phyloP scores from a whole-genome alignment of 2,329 filamentous ascomycete species.

The Akanthomyces muscarius region DNA sequence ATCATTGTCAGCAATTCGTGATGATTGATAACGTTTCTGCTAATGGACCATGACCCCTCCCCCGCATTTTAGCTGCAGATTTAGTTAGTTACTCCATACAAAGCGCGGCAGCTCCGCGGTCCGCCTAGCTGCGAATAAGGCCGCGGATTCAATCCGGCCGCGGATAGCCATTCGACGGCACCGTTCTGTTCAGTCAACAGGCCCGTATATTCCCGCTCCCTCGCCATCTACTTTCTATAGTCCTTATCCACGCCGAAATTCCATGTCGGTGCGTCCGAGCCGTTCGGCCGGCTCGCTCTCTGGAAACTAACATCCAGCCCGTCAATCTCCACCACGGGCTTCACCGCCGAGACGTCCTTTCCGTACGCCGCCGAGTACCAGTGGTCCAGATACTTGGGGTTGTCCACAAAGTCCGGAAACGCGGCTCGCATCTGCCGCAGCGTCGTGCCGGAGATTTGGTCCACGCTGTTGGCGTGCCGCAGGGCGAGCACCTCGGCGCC shows the following conservation, averaged over 20 bases:
- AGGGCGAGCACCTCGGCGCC: conserved; percentile 53
- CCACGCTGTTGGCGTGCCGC: conserved; percentile 59
- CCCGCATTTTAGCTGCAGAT: not conserved
- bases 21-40: too few species aligned
- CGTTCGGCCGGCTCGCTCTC: conserved; percentile 45
- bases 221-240: conserved; percentile 14
- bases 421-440: conserved; percentile 50
- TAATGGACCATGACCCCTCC: too few species aligned
- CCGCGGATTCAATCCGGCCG: not conserved
- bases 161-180: not conserved
- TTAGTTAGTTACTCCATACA: not conserved
- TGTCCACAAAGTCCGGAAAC: conserved; percentile 52
- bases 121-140: not conserved
- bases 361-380: conserved; percentile 44
- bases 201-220: too few species aligned
- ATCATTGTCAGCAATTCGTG: too few species aligned
- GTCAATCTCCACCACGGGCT: conserved; percentile 43
- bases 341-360: conserved; percentile 37
- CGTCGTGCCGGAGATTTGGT: conserved; percentile 59
- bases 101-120: not conserved
- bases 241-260: conserved; percentile 46
- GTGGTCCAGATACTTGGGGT: conserved; percentile 43
- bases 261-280: conserved; percentile 55
- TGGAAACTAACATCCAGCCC: conserved; percentile 43
- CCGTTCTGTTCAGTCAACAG: not conserved